These are phyloP conservation scores for Lipomyces anomalus DNA, from an alignment of 805 yeast genomes.

Conservation along the genomic window DNA sequence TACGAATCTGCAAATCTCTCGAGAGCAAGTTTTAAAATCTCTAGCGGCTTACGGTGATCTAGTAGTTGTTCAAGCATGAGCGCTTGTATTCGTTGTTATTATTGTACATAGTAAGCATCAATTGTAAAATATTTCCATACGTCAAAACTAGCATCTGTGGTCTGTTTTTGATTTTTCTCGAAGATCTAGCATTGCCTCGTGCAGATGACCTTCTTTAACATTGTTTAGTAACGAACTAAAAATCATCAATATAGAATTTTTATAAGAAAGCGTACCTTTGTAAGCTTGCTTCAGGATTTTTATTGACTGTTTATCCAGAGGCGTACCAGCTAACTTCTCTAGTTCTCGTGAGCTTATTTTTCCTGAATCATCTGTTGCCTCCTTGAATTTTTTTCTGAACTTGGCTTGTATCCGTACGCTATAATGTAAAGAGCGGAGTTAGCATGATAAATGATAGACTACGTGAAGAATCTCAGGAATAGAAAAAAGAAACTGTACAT, in stretches of 20 bases:
- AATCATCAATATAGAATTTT: background rate
- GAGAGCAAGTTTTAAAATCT: constrained; percentile 9
- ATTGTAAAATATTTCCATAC: too few relatives aligned
- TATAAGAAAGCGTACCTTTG: constrained; percentile 15
- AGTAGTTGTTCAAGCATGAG: constrained; percentile 12
- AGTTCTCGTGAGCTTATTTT: constrained; percentile 25
- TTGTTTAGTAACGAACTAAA: background rate
- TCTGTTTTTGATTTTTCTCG: constrained; percentile 32
- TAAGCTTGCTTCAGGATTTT: constrained; percentile 25
- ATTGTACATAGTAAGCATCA: too few relatives aligned
- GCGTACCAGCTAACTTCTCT: constrained; percentile 28
- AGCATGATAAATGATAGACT: background rate
- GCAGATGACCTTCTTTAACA: constrained; percentile 32
- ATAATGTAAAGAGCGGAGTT: too few relatives aligned
- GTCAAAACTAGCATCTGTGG: constrained; percentile 19
- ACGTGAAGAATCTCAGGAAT: background rate
- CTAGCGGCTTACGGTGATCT: constrained; percentile 17
- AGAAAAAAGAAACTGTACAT: background rate
- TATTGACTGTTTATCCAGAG: constrained; percentile 24
- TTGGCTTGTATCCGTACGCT: constrained; percentile 29
- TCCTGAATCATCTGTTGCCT: constrained; percentile 1
- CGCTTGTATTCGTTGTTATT: background rate
- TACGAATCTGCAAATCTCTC: constrained; percentile 48
- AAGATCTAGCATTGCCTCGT: constrained; percentile 36
- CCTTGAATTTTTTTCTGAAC: constrained; percentile 14